Evolutionary conservation across 2,329 filamentous ascomycete genomes (phyloP), one percentile per base, ranked within the genome.

Genomic region (Graphium sp.): DNA sequence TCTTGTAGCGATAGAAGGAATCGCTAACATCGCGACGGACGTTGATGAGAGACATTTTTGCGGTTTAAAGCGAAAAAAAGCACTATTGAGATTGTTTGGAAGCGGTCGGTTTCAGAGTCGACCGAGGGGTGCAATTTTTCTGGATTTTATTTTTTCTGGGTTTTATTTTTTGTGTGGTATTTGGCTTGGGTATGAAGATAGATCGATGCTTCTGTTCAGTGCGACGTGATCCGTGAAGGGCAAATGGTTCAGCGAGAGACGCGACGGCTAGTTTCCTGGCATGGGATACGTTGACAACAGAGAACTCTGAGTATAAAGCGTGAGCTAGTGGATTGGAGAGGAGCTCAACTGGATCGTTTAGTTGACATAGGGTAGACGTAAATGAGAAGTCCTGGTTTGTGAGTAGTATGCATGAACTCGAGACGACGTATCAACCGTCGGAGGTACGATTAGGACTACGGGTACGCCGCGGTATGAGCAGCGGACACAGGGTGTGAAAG

Each of bases 1-100:
- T 98, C 74, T 98, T 98, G 76, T 98, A 98, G 57, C 89, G 89
- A 66, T 98, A 98, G 74, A 94, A 98, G 61, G 79, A 79, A 63
- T 98, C 89, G 66, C 77, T 78, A 64, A 93, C 78, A 79, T 95
- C 87, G 60, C 82, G 83, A 59, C 85, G 85, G 60, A 95, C 85
- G 62, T 98, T 98, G 73, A 98, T 68, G 63, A 82, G 85, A 70
- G 82, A 77, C 89, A 95, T 95, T 59, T 46, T 84, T 35, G 28
- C 34, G 28, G 31, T 31, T 16, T 23, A n/a, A n/a, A n/a, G n/a
- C n/a, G n/a, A n/a, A 22, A 24, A 24, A 25, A 28, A 24, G 33
- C 17, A 23, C 26, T 34, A 26, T 32, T 34, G 18, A 24, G 30
- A n/a, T n/a, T n/a, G n/a, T n/a, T n/a, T n/a, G n/a, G n/a, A n/a